phyloP scores from a whole-genome alignment of 208 protist genomes.

The Wallacemonas sp. region DNA sequence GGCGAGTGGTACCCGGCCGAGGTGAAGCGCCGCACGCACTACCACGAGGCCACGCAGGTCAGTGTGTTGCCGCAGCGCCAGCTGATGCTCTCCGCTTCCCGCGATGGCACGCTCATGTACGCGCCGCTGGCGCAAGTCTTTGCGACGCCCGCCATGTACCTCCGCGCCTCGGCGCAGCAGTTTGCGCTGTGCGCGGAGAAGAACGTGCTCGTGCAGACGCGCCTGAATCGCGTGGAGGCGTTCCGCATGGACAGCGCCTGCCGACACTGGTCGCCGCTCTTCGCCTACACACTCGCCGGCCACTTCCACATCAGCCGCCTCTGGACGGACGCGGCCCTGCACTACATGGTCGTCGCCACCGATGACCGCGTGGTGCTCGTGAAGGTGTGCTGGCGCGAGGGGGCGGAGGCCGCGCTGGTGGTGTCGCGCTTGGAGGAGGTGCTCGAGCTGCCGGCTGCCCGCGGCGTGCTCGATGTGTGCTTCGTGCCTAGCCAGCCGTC shows the following conservation, averaged over 20 bases:
- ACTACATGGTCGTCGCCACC: conserved; percentile 76
- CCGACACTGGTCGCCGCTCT: conserved; percentile 68
- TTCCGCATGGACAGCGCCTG: conserved; percentile 54
- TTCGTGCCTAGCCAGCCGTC: conserved; percentile 37
- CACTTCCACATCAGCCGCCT: conserved; percentile 70
- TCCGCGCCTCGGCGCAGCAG: conserved; percentile 63
- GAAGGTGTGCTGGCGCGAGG: conserved; percentile 49
- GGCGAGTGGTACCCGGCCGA: conserved; percentile 82
- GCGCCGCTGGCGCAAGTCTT: conserved; percentile 59
- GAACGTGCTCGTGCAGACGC: conserved; percentile 69
- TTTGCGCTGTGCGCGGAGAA: conserved; percentile 63
- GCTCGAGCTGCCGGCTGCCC: conserved; percentile 47
- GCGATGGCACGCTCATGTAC: conserved; percentile 86
- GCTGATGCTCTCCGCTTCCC: conserved; percentile 76
- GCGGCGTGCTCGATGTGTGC: conserved; percentile 65
- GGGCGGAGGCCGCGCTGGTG: conserved; percentile 40
- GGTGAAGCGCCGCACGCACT: conserved; percentile 90
- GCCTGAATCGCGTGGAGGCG: conserved; percentile 69
- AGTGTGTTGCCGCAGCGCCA: conserved; percentile 42
- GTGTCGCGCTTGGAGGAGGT: conserved; percentile 61
- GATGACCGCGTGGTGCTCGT: conserved; percentile 76
- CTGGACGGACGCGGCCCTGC: conserved; percentile 68
- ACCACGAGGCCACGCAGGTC: conserved; percentile 85
- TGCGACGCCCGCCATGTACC: conserved; percentile 71
- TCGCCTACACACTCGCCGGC: conserved; percentile 65